Conservation (phyloP, 2,329 filamentous ascomycete genomes). For the Fusarium sp. region DNA sequence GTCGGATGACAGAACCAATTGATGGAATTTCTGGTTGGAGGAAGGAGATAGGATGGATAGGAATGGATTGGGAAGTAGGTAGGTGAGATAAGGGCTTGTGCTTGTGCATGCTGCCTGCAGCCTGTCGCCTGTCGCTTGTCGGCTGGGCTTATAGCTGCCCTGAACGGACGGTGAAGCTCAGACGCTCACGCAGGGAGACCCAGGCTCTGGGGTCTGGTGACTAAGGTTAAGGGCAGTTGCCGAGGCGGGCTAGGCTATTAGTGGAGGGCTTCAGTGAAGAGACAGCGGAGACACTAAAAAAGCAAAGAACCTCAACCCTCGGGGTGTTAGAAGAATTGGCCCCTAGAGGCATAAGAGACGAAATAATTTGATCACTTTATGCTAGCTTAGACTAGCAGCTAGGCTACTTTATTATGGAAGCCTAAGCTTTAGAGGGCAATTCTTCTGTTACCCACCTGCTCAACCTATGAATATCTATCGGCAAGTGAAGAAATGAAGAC, state of each 20-base stretch:
- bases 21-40: constrained; percentile 31
- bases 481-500: constrained; percentile 13
- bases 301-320: neutral
- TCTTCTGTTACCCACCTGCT: too few species aligned
- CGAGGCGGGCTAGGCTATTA: constrained; percentile 35
- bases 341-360: too few species aligned
- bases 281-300: constrained; percentile 3
- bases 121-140: constrained; percentile 6
- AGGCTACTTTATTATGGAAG: too few species aligned
- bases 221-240: constrained; percentile 40
- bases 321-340: too few species aligned
- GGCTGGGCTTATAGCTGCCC: constrained; percentile 21
- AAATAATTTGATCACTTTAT: too few species aligned
- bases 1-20: constrained; percentile 41
- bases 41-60: neutral
- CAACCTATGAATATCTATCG: constrained; percentile 15
- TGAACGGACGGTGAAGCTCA: constrained; percentile 33
- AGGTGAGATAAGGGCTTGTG: constrained; percentile 40
- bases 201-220: constrained; percentile 38
- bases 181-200: constrained; percentile 17
- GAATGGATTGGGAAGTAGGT: constrained; percentile 14
- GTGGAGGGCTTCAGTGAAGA: constrained; percentile 25
- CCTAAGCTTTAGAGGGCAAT: too few species aligned
- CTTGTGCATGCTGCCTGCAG: constrained; percentile 17
- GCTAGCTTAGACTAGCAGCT: too few species aligned